phyloP scores from a whole-genome alignment of 2,329 filamentous ascomycete species.

The Drechmeria coniospora region DNA sequence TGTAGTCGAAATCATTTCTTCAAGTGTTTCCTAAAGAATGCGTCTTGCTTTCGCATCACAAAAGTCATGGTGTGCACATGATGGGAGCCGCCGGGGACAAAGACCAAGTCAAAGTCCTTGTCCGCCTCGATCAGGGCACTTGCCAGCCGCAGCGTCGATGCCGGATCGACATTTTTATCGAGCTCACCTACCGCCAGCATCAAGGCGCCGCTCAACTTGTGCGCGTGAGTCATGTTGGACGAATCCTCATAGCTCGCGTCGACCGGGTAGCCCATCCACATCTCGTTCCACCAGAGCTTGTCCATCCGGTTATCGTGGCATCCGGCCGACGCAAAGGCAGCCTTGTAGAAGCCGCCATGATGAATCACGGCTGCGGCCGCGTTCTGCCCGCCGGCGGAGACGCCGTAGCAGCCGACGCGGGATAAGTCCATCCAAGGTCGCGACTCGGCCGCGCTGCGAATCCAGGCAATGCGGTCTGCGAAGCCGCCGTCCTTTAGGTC shows the following conservation, averaged over 20 bases:
- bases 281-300: slow-evolving; percentile 16
- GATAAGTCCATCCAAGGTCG: slow-evolving; percentile 14
- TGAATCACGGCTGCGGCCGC: slow-evolving; percentile 12
- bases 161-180: slow-evolving; percentile 14
- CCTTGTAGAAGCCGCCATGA: slow-evolving; percentile 14
- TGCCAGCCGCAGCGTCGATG: slow-evolving; percentile 14
- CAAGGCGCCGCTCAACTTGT: slow-evolving; percentile 11
- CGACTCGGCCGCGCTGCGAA: slow-evolving; percentile 11
- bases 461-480: slow-evolving; percentile 15
- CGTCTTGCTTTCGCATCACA: slow-evolving; percentile 1
- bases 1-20: no score
- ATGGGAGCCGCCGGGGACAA: slow-evolving; percentile 9
- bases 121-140: slow-evolving; percentile 11
- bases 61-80: neutral
- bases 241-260: slow-evolving; percentile 13
- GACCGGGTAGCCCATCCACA: slow-evolving; percentile 17
- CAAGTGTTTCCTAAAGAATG: neutral
- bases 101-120: slow-evolving; percentile 15
- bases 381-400: slow-evolving; percentile 16
- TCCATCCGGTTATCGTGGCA: slow-evolving; percentile 17
- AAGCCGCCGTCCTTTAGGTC: slow-evolving; percentile 13
- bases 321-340: slow-evolving; percentile 12
- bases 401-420: slow-evolving; percentile 13
- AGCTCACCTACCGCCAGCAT: slow-evolving; percentile 15
- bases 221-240: slow-evolving; percentile 13